These are phyloP conservation scores for Yamadazyma triangularis DNA, from an alignment of 1,139 yeast species.

Conservation along the genomic window DNA sequence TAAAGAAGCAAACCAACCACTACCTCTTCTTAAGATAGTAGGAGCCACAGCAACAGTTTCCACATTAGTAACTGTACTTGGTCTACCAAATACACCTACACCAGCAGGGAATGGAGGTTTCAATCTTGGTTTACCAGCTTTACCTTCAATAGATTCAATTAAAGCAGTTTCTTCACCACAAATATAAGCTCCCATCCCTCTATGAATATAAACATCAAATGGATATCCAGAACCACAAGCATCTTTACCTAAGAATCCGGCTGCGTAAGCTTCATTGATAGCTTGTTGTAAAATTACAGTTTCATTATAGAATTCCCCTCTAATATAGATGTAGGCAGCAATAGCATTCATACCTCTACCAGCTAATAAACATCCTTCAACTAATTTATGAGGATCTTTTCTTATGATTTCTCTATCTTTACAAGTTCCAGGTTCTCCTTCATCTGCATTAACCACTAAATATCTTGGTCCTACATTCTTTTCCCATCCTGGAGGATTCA, in stretches of 20 bases:
- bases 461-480: constrained; percentile 82
- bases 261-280: constrained; percentile 79
- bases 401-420: constrained; percentile 86
- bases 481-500: constrained; percentile 96
- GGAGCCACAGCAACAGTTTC: constrained; percentile 90
- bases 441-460: constrained; percentile 86
- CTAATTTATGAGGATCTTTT: constrained; percentile 85
- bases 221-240: constrained; percentile 85
- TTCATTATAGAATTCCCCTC: constrained; percentile 86
- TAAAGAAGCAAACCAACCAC: constrained; percentile 76
- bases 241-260: constrained; percentile 73
- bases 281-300: constrained; percentile 68
- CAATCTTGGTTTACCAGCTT: constrained; percentile 88
- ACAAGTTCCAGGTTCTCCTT: constrained; percentile 93
- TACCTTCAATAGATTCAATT: constrained; percentile 84
- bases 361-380: constrained; percentile 81
- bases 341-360: constrained; percentile 93
- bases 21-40: constrained; percentile 83
- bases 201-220: constrained; percentile 76
- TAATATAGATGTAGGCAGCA: constrained; percentile 83
- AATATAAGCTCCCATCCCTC: constrained; percentile 90
- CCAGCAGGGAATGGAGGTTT: constrained; percentile 96
- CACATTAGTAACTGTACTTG: constrained; percentile 84
- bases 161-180: constrained; percentile 91
- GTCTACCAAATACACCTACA: constrained; percentile 86